Evolutionary conservation across 345 rosid species (phyloP).

Genomic region (Eucalyptus shirleyi): DNA sequence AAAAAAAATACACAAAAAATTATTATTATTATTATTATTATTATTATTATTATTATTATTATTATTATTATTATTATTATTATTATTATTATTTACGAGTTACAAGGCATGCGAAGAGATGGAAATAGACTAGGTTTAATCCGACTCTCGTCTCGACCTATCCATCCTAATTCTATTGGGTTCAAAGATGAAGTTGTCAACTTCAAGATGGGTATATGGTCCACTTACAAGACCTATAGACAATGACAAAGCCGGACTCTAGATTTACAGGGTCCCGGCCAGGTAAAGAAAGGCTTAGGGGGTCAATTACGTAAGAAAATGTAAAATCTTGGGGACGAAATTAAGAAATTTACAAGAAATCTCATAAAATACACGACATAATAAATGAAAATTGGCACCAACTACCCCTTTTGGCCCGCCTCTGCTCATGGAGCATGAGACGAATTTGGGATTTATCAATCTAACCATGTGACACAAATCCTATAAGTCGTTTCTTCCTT

Average conservation of each 20-base stretch:
- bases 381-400: background rate
- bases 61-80: background rate
- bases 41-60: background rate
- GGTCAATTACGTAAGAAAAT: background rate
- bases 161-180: background rate
- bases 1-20: background rate
- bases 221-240: background rate
- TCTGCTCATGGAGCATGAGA: background rate
- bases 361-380: background rate
- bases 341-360: background rate
- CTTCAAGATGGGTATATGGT: background rate
- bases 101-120: background rate
- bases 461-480: background rate
- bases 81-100: background rate
- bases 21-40: background rate
- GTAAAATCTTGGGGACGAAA: background rate
- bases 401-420: background rate
- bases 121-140: background rate
- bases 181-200: background rate
- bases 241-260: no score
- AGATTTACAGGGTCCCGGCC: no score
- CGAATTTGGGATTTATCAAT: background rate
- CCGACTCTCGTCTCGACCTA: background rate
- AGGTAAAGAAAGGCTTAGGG: background rate
- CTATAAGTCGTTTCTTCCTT: background rate